Evolutionary conservation across 306 rosid species (phyloP).

Genomic region (Pueraria montana): DNA sequence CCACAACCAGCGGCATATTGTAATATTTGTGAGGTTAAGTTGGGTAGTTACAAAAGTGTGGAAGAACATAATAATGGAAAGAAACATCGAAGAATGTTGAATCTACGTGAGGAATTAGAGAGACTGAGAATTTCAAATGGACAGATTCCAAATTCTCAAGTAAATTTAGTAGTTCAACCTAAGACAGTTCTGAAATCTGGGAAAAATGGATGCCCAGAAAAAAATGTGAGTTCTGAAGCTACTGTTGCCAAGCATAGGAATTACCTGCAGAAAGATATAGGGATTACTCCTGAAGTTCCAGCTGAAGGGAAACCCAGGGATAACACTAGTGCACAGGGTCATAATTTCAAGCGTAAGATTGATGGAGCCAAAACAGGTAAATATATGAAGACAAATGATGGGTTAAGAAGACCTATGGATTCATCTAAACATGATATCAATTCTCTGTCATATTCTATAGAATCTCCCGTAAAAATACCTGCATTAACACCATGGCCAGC

Average conservation of each 20-base stretch:
- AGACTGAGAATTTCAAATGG: too few relatives aligned
- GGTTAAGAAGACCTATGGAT: constrained; percentile 12
- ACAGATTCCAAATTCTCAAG: constrained; percentile 1
- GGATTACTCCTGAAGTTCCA: constrained; percentile 9
- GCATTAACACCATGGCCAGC: constrained; percentile 1
- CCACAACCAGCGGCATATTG: constrained; percentile 14
- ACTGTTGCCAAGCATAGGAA: constrained; percentile 3
- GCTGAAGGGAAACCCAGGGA: constrained; percentile 25
- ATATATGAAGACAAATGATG: constrained; percentile 27
- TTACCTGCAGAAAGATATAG: constrained; percentile 9
- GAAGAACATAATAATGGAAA: constrained; percentile 24
- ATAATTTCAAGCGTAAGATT: constrained; percentile 2
- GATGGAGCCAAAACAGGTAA: neutral
- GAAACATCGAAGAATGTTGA: constrained; percentile 19
- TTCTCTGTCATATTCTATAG: constrained; percentile 13
- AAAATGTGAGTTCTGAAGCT: neutral
- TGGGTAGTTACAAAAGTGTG: neutral
- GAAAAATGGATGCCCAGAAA: neutral
- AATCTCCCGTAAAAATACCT: constrained; percentile 22
- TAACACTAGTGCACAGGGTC: constrained; percentile 9
- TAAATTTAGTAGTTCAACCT: neutral
- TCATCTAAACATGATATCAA: constrained; percentile 36
- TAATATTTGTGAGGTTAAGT: constrained; percentile 32
- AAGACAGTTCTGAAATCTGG: neutral
- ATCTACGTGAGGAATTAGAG: too few relatives aligned